phyloP scores from a whole-genome alignment of 768 basidiomycete species.

The Rhizopogon rudus region DNA sequence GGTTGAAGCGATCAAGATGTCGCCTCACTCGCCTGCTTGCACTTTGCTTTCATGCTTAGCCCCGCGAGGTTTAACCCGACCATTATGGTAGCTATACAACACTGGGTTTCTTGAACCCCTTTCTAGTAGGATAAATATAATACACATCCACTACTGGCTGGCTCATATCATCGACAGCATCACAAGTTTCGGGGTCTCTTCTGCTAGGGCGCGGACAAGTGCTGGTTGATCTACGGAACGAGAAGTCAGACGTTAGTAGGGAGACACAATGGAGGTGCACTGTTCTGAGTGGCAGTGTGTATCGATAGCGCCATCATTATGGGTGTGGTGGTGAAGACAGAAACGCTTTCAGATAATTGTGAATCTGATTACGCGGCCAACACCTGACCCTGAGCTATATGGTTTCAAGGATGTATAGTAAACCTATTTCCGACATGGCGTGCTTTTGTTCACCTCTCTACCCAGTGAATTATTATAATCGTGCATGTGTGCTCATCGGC shows the following conservation, averaged over 20 bases:
- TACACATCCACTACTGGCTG: background rate
- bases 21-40: no score
- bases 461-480: no score
- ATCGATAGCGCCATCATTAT: constrained; percentile 43
- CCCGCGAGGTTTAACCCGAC: no score
- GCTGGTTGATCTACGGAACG: constrained; percentile 55
- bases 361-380: constrained; percentile 8
- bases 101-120: no score
- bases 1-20: no score
- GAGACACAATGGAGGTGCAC: constrained; percentile 28
- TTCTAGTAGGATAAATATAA: no score
- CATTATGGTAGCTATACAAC: no score
- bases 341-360: background rate
- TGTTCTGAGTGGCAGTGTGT: constrained; percentile 68
- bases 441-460: no score
- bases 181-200: constrained; percentile 56
- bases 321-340: background rate
- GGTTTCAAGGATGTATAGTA: constrained; percentile 10
- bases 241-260: background rate
- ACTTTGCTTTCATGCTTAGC: no score
- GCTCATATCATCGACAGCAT: constrained; percentile 59
- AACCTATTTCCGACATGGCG: no score
- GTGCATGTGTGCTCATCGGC: no score
- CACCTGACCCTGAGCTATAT: constrained; percentile 20
- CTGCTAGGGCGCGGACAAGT: constrained; percentile 60